Conservation (phyloP, 2,329 filamentous ascomycete genomes). For the Microsporum audouinii region DNA sequence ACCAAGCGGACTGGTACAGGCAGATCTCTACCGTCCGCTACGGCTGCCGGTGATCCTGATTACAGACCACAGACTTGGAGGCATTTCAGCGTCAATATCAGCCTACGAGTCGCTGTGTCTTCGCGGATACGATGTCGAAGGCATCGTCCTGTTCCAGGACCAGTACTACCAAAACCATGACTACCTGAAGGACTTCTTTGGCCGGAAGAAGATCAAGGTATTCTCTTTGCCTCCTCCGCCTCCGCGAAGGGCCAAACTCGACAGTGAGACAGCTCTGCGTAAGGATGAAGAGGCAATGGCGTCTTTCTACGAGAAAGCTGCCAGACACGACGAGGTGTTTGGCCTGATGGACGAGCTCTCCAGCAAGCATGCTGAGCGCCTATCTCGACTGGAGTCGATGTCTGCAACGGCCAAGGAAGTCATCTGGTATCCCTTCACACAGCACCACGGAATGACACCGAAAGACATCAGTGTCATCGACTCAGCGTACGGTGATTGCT, state of each 20-base stretch:
- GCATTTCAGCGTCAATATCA: slow-evolving; percentile 68
- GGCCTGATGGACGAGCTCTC: slow-evolving; percentile 43
- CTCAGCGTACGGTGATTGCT: slow-evolving; percentile 67
- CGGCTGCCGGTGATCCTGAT: slow-evolving; percentile 63
- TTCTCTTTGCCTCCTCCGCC: slow-evolving; percentile 51
- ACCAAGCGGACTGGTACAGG: slow-evolving; percentile 64
- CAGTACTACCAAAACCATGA: slow-evolving; percentile 54
- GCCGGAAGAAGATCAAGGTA: slow-evolving; percentile 46
- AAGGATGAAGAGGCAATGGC: slow-evolving; percentile 49
- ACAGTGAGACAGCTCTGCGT: slow-evolving; percentile 23
- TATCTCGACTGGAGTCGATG: slow-evolving; percentile 52
- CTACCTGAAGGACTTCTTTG: slow-evolving; percentile 59
- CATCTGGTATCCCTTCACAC: slow-evolving; percentile 84
- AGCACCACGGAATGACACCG: slow-evolving; percentile 54
- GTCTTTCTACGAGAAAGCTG: slow-evolving; percentile 50
- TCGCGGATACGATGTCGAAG: slow-evolving; percentile 66
- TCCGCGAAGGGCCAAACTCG: slow-evolving; percentile 22
- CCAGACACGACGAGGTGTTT: slow-evolving; percentile 29
- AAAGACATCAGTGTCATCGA: slow-evolving; percentile 63
- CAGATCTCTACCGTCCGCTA: slow-evolving; percentile 63
- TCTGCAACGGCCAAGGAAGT: slow-evolving; percentile 46
- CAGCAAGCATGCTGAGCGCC: slow-evolving; percentile 43
- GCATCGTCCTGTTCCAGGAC: slow-evolving; percentile 58
- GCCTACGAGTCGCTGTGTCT: slow-evolving; percentile 67
- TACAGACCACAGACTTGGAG: slow-evolving; percentile 63